phyloP scores from a whole-genome alignment of 805 yeast species.

The Candida michaelii region DNA sequence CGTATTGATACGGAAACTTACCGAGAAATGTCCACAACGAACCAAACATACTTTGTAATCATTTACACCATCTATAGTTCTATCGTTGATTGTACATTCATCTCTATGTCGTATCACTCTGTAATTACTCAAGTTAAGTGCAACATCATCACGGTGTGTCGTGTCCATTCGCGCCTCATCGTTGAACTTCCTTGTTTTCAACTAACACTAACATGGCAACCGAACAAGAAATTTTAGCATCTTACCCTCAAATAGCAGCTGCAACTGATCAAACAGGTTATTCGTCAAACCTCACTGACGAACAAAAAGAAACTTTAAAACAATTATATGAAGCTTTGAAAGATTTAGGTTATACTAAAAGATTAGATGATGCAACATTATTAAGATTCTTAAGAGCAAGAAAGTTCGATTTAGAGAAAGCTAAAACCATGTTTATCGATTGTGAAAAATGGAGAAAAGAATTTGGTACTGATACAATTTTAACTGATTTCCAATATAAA shows the following conservation, averaged over 20 bases:
- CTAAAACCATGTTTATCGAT: conserved; percentile 75
- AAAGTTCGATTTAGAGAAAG: conserved; percentile 79
- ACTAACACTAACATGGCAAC: conserved; percentile 14
- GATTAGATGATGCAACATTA: conserved; percentile 86
- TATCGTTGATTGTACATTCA: no score
- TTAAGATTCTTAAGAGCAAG: conserved; percentile 90
- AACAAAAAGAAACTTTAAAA: conserved; percentile 60
- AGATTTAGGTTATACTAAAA: conserved; percentile 65
- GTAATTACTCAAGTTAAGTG: no score
- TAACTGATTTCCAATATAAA: conserved; percentile 81
- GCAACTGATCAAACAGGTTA: conserved; percentile 69
- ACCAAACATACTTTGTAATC: no score
- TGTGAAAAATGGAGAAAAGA: conserved; percentile 92
- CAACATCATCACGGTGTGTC: background rate
- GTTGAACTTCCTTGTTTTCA: conserved; percentile 5
- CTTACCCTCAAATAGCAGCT: conserved; percentile 70
- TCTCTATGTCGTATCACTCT: no score
- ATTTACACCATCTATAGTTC: no score
- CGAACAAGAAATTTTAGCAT: conserved; percentile 42
- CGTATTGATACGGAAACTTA: no score
- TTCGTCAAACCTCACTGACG: conserved; percentile 73
- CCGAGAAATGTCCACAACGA: no score
- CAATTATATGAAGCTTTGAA: conserved; percentile 57
- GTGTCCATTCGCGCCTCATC: conserved; percentile 4
- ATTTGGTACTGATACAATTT: conserved; percentile 81